Conservation (phyloP, 768 basidiomycete genomes). For the Infundibulicybe gibba region DNA sequence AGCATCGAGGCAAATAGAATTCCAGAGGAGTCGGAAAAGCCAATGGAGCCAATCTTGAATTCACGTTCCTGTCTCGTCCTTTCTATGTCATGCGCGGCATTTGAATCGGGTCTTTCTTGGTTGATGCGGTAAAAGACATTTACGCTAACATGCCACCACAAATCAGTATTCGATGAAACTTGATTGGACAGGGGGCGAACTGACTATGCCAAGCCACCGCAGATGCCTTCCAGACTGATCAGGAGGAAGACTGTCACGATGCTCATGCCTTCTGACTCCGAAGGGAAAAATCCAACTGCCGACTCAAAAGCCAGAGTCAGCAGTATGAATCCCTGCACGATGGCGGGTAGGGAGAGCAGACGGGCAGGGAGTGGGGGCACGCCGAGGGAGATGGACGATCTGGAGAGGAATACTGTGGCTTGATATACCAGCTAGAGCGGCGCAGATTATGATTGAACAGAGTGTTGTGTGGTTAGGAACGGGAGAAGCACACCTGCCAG, state of each 20-base stretch:
- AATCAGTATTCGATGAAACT: neutral
- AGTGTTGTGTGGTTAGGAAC: slow-evolving; percentile 2
- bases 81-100: slow-evolving; percentile 46
- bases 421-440: slow-evolving; percentile 70
- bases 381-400: slow-evolving; percentile 85
- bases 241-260: slow-evolving; percentile 69
- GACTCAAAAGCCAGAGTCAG: slow-evolving; percentile 61
- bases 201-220: slow-evolving; percentile 90
- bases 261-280: slow-evolving; percentile 36
- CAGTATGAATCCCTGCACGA: slow-evolving; percentile 69
- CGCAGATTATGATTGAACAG: neutral
- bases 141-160: slow-evolving; percentile 45
- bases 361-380: slow-evolving; percentile 71
- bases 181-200: slow-evolving; percentile 21
- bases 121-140: slow-evolving; percentile 86
- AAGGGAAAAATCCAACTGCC: slow-evolving; percentile 60
- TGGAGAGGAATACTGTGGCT: slow-evolving; percentile 89
- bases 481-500: slow-evolving; percentile 67
- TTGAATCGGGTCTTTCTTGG: slow-evolving; percentile 56
- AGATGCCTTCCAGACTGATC: slow-evolving; percentile 86
- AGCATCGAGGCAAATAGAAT: slow-evolving; percentile 62
- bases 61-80: slow-evolving; percentile 73
- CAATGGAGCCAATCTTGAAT: slow-evolving; percentile 88
- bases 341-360: slow-evolving; percentile 71
- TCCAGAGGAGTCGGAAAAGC: slow-evolving; percentile 79